Evolutionary conservation across 2,329 filamentous ascomycete genomes (phyloP).

Genomic region (Neoscytalidium dimidiatum): DNA sequence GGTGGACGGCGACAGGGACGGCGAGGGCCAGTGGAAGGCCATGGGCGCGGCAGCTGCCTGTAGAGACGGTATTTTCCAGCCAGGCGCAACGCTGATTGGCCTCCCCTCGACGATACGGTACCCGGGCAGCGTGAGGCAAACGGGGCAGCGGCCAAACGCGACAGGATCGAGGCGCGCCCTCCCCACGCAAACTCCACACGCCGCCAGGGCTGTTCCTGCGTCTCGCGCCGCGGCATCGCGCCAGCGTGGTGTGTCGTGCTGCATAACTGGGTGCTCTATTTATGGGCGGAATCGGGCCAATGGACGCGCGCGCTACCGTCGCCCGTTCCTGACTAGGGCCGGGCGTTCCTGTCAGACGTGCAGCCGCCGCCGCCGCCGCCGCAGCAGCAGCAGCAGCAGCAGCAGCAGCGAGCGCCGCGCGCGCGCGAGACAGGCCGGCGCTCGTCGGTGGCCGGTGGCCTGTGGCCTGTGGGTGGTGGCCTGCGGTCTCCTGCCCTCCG

Average conservation of each 20-base stretch:
- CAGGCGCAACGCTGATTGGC: slow-evolving; percentile 4
- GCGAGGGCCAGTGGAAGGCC: background rate
- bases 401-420: background rate
- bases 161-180: slow-evolving; percentile 14
- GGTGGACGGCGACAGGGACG: too few species aligned
- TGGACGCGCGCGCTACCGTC: slow-evolving; percentile 1
- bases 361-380: background rate
- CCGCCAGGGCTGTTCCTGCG: slow-evolving; percentile 14
- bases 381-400: background rate
- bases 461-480: background rate
- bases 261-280: slow-evolving; percentile 15
- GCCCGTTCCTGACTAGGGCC: slow-evolving; percentile 15
- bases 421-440: too few species aligned
- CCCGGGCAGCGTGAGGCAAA: slow-evolving; percentile 8
- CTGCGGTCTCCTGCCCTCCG: background rate
- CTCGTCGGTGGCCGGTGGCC: too few species aligned
- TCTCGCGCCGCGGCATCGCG: slow-evolving; percentile 7
- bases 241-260: slow-evolving; percentile 9
- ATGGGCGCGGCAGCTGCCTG: background rate
- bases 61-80: slow-evolving; percentile 12
- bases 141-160: slow-evolving; percentile 9
- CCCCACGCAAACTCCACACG: slow-evolving; percentile 11
- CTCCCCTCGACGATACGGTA: slow-evolving; percentile 1
- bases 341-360: slow-evolving; percentile 12
- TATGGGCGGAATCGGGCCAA: slow-evolving; percentile 9